phyloP scores from a whole-genome alignment of 176 grass and related monocot genomes.

The Miscanthus lutarioriparius region DNA sequence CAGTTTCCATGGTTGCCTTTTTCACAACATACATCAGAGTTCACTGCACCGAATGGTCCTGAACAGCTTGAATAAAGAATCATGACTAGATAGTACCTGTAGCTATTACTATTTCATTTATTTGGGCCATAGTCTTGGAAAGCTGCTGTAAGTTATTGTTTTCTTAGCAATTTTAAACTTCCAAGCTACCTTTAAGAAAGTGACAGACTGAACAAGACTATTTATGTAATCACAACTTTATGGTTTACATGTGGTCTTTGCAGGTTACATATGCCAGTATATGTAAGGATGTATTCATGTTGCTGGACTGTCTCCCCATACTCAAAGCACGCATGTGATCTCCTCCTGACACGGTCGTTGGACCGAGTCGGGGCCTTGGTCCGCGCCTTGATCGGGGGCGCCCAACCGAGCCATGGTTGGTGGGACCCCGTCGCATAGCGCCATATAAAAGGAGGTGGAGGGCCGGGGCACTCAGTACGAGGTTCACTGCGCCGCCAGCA shows the following conservation, averaged over 20 bases:
- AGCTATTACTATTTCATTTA: not conserved
- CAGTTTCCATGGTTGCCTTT: not conserved
- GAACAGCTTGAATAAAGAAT: slow-evolving; percentile 7
- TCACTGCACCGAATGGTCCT: not conserved
- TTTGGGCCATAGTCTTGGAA: slow-evolving; percentile 5
- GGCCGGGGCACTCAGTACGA: no score
- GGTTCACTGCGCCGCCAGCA: no score
- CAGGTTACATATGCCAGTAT: slow-evolving; percentile 17
- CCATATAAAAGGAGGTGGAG: no score
- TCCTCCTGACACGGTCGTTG: no score
- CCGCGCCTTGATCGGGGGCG: no score
- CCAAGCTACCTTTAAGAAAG: slow-evolving; percentile 1
- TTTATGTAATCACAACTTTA: slow-evolving; percentile 4
- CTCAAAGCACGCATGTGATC: not conserved
- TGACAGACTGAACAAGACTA: slow-evolving; percentile 18
- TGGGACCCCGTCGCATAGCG: no score
- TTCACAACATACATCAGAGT: slow-evolving; percentile 24
- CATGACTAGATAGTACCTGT: not conserved
- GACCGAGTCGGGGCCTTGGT: no score
- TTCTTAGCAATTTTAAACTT: not conserved
- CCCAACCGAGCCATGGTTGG: no score
- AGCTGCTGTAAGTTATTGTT: slow-evolving; percentile 11
- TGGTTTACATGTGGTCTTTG: slow-evolving; percentile 39
- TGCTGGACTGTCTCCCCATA: slow-evolving; percentile 23
- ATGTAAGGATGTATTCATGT: not conserved